Evolutionary conservation across 306 rosid species (phyloP).

Genomic region (Cicer cuneatum): DNA sequence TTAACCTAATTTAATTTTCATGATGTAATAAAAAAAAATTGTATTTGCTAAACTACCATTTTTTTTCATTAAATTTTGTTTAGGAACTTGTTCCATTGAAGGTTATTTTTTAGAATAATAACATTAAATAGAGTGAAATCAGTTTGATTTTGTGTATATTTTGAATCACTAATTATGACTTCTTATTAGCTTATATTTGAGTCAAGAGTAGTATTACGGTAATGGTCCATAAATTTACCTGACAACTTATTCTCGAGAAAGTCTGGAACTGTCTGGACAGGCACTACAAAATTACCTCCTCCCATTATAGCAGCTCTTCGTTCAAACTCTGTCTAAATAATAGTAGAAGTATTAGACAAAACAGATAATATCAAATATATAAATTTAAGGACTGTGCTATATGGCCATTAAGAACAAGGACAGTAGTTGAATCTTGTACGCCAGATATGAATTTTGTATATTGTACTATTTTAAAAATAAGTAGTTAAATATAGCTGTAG

Average conservation of each 20-base stretch:
- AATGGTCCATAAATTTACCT: slow-evolving; percentile 52
- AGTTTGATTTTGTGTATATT: no score
- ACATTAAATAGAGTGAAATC: no score
- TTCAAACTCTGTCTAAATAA: slow-evolving; percentile 76
- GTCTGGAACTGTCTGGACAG: slow-evolving; percentile 92
- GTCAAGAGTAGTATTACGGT: background rate
- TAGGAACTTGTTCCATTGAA: no score
- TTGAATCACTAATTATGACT: no score
- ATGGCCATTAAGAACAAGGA: slow-evolving; percentile 30
- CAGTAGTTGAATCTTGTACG: background rate
- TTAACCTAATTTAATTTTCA: no score
- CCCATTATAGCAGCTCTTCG: slow-evolving; percentile 84
- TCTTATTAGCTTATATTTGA: no score
- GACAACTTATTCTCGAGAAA: slow-evolving; percentile 73
- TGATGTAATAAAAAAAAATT: no score
- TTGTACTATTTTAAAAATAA: slow-evolving; percentile 24
- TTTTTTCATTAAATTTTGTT: no score
- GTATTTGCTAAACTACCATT: no score
- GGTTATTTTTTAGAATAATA: no score
- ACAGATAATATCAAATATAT: slow-evolving; percentile 12
- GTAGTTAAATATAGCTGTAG: slow-evolving; percentile 13
- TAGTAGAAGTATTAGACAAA: slow-evolving; percentile 40
- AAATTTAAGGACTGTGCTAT: background rate
- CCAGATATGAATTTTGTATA: slow-evolving; percentile 4
- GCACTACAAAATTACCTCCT: slow-evolving; percentile 89